A percentile compares a stretch with the other conserved stretches of the same genome.
These are phyloP conservation scores for Anthostomella pinea DNA, from an alignment of 2,329 filamentous ascomycete genomes.

Conservation along the genomic window DNA sequence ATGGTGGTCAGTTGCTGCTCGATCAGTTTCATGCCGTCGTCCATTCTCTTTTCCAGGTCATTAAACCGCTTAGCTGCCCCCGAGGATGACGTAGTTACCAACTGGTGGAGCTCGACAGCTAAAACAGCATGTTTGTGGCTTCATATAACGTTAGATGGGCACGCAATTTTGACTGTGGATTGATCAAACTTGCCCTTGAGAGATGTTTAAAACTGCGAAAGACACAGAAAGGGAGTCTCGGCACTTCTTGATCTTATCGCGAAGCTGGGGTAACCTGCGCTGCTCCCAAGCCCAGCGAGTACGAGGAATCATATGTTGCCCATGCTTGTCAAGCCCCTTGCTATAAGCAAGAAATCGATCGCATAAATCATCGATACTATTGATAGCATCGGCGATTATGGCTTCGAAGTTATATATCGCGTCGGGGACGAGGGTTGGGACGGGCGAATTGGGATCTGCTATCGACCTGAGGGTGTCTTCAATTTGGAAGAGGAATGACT, in stretches of 20 bases:
- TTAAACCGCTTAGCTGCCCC: not conserved
- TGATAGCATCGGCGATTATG: not conserved
- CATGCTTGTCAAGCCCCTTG: not conserved
- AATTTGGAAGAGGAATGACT: not conserved
- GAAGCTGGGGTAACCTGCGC: not conserved
- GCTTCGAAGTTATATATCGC: not conserved
- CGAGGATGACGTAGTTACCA: not conserved
- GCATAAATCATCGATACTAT: not conserved
- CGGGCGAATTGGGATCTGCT: not conserved
- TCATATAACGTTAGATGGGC: not conserved
- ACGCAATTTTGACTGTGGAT: too few species aligned
- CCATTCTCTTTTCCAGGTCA: not conserved
- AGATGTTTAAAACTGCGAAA: not conserved
- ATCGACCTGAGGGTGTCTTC: not conserved
- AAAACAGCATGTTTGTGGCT: not conserved
- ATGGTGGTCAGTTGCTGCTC: not conserved
- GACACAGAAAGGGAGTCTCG: not conserved
- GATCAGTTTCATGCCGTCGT: not conserved
- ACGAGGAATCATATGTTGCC: not conserved
- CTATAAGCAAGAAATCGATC: not conserved
- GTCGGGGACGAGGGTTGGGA: not conserved
- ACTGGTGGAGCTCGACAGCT: not conserved
- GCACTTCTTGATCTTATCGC: not conserved
- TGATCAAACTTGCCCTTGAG: not conserved
- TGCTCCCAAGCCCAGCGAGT: not conserved